Conservation (phyloP, 169 alveolate species). For the Theileria luwenshuni region DNA sequence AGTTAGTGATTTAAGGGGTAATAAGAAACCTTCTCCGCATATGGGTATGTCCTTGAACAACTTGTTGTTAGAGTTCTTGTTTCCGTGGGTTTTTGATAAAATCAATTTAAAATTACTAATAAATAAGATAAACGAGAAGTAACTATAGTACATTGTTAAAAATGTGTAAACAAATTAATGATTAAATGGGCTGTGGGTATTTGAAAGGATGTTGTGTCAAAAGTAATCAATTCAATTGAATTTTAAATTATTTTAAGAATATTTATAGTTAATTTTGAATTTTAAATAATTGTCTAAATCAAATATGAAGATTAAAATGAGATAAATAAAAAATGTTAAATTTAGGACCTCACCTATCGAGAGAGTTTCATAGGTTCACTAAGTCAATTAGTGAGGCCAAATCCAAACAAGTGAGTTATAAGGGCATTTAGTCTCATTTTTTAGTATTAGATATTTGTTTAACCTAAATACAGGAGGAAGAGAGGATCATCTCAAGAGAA, state of each 20-base stretch:
- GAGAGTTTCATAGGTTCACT: conserved; percentile 87
- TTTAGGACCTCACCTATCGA: conserved; percentile 70
- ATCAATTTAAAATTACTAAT: too few species aligned
- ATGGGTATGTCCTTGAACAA: conserved; percentile 23
- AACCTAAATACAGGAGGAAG: conserved; percentile 59
- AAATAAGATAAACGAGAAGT: too few species aligned
- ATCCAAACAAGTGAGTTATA: conserved; percentile 84
- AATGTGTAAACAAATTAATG: too few species aligned
- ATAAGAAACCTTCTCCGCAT: conserved; percentile 45
- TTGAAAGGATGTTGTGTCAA: not conserved
- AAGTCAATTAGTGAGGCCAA: conserved; percentile 92
- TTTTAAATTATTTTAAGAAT: not conserved
- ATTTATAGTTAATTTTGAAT: not conserved
- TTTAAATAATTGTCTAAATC: too few species aligned
- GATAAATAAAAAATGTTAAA: conserved; percentile 71
- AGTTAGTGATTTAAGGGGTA: too few species aligned
- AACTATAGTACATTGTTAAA: too few species aligned
- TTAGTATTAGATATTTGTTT: not conserved
- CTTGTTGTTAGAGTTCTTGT: not conserved
- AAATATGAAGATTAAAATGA: too few species aligned
- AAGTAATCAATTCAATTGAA: not conserved
- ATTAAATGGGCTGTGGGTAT: conserved; percentile 15
- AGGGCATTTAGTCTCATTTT: not conserved
- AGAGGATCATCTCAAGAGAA: conserved; percentile 38
- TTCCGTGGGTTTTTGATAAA: too few species aligned